Conservation (phyloP, 192 early-diverging fungal species). For the Funneliformis mosseae region DNA sequence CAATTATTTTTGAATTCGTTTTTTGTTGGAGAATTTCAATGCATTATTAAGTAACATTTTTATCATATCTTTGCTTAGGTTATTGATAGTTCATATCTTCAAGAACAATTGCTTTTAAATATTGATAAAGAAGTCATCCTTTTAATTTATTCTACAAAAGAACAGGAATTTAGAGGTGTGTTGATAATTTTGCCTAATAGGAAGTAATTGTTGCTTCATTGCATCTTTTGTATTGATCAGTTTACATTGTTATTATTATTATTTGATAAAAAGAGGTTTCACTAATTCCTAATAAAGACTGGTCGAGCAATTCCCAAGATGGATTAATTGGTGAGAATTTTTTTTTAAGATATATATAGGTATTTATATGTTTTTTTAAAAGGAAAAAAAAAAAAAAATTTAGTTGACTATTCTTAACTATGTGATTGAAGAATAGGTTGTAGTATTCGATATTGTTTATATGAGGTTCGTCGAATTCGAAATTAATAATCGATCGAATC, state of each 20-base stretch:
- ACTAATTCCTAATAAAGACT: conserved; percentile 38
- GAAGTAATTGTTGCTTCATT: too few relatives aligned
- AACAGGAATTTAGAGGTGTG: conserved; percentile 54
- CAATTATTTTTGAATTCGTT: neutral
- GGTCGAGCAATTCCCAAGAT: conserved; percentile 40
- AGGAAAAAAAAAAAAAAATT: neutral
- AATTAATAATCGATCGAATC: neutral
- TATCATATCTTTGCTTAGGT: neutral
- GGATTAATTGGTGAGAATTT: conserved; percentile 44
- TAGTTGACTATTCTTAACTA: neutral
- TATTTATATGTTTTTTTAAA: neutral
- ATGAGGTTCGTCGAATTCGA: conserved; percentile 40
- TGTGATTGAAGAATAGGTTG: conserved; percentile 46
- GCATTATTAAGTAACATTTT: neutral
- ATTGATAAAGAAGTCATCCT: conserved; percentile 52
- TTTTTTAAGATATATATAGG: neutral
- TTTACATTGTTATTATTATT: neutral
- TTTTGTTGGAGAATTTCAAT: neutral
- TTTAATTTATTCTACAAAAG: conserved; percentile 61
- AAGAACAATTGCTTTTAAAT: conserved; percentile 49
- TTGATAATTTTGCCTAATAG: neutral
- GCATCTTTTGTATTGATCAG: too few relatives aligned
- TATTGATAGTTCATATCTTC: conserved; percentile 44
- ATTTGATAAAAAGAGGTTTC: conserved; percentile 36
- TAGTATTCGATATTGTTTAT: conserved; percentile 69